Evolutionary conservation across 2,329 filamentous ascomycete genomes (phyloP).

Genomic region (Corniculantispora saksenae): DNA sequence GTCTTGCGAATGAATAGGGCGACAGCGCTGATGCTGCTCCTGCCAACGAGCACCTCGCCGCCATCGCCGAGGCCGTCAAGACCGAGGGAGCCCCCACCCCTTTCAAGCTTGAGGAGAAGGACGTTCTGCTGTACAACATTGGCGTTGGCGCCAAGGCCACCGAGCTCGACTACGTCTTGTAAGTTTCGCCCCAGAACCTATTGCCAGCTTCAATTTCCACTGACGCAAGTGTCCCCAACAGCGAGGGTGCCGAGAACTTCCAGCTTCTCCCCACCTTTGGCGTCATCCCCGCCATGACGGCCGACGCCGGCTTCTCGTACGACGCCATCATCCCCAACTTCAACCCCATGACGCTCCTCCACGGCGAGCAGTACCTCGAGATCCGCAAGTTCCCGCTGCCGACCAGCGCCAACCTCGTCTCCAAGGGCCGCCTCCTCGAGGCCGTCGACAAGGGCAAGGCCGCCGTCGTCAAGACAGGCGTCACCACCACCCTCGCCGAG

Average conservation of each 20-base stretch:
- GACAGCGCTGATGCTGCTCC: conserved; percentile 20
- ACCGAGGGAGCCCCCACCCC: conserved; percentile 69
- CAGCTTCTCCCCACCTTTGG: conserved; percentile 93
- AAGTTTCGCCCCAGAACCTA: conserved; percentile 29
- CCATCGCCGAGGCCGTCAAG: conserved; percentile 75
- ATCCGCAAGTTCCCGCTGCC: conserved; percentile 90
- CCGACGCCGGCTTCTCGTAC: conserved; percentile 76
- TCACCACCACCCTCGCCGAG: conserved; percentile 79
- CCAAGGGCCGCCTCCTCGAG: conserved; percentile 80
- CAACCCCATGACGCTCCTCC: conserved; percentile 96
- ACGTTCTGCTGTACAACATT: conserved; percentile 93
- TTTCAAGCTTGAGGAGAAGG: conserved; percentile 82
- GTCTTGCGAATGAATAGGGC: conserved; percentile 27
- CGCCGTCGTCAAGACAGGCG: conserved; percentile 77
- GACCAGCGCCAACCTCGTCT: conserved; percentile 75
- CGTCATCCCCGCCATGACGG: conserved; percentile 91
- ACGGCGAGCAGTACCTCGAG: conserved; percentile 98
- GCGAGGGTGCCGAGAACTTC: conserved; percentile 87
- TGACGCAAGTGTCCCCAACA: conserved; percentile 21
- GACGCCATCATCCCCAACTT: conserved; percentile 91
- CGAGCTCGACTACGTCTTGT: conserved; percentile 83
- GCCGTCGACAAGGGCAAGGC: conserved; percentile 95
- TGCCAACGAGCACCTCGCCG: conserved; percentile 66
- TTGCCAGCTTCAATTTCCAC: too few relatives aligned
- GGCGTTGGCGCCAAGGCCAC: conserved; percentile 89